A percentile compares a stretch with the other conserved stretches of the same genome.
These are phyloP conservation scores for Suhomyces prunicola DNA, from an alignment of 805 yeast species.

Conservation along the genomic window DNA sequence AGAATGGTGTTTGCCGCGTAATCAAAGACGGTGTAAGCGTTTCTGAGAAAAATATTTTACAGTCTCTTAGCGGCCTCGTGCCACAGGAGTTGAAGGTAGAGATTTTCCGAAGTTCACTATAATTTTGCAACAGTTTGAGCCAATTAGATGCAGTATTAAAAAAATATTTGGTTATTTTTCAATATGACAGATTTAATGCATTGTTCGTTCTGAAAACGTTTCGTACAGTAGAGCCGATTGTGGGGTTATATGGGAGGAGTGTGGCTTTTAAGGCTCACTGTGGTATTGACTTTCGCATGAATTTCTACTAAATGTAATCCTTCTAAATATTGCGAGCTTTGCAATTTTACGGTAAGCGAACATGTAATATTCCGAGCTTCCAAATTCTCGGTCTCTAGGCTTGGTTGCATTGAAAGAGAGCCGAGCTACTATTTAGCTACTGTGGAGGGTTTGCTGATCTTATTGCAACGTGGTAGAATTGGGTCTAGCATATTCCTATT, in stretches of 20 bases:
- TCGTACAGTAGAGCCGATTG: not conserved
- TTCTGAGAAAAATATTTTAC: not conserved
- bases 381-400: not conserved
- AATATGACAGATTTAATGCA: not conserved
- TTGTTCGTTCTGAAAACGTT: not conserved
- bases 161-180: too few species aligned
- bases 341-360: too few species aligned
- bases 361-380: not conserved
- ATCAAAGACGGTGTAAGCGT: not conserved
- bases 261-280: not conserved
- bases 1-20: not conserved
- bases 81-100: not conserved
- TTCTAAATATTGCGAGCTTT: too few species aligned
- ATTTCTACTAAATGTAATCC: too few species aligned
- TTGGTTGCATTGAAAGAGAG: too few species aligned
- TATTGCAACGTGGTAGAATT: too few species aligned
- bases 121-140: too few species aligned
- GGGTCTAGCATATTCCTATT: too few species aligned
- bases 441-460: too few species aligned
- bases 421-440: too few species aligned
- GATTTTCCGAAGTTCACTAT: not conserved
- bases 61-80: not conserved
- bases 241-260: not conserved
- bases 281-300: too few species aligned
- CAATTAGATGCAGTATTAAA: not conserved